Conservation (phyloP, 495 filamentous ascomycete genomes). For the Penicillium taxi region DNA sequence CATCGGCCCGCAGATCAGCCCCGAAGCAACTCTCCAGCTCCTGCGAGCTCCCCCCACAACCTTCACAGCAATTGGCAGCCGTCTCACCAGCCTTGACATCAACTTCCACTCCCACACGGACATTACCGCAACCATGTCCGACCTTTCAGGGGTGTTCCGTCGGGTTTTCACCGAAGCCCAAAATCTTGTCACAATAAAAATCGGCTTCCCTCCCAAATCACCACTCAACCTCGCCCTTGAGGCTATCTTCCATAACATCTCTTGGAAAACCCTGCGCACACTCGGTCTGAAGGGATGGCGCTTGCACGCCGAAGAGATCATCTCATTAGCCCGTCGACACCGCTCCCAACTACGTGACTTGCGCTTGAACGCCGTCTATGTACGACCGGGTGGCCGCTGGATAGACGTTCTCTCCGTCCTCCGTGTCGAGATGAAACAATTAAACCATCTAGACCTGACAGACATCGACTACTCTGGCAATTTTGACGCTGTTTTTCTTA, state of each 20-base stretch:
- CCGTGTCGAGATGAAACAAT: conserved; percentile 47
- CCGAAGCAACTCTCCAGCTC: conserved; percentile 47
- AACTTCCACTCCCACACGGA: conserved; percentile 51
- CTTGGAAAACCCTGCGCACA: conserved; percentile 53
- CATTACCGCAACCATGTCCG: conserved; percentile 46
- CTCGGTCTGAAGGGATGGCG: conserved; percentile 61
- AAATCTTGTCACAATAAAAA: conserved; percentile 56
- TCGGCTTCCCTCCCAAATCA: conserved; percentile 52
- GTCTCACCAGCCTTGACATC: conserved; percentile 51
- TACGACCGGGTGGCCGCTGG: conserved; percentile 54
- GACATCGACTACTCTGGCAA: conserved; percentile 53
- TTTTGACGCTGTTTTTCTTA: conserved; percentile 36
- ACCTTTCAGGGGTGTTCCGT: conserved; percentile 48
- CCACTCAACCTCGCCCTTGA: conserved; percentile 52
- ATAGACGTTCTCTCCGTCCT: conserved; percentile 50
- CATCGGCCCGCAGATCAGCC: conserved; percentile 57
- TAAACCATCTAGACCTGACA: conserved; percentile 54
- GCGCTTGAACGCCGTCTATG: conserved; percentile 48
- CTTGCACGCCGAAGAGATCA: conserved; percentile 51
- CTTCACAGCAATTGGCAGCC: conserved; percentile 44
- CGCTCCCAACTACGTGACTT: conserved; percentile 48
- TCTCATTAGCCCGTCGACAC: conserved; percentile 49
- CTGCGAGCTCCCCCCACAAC: conserved; percentile 37
- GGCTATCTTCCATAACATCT: conserved; percentile 53
- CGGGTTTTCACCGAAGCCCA: conserved; percentile 50